Conservation (phyloP, 1,284 basidiomycete species). For the Omphalotus olearius region DNA sequence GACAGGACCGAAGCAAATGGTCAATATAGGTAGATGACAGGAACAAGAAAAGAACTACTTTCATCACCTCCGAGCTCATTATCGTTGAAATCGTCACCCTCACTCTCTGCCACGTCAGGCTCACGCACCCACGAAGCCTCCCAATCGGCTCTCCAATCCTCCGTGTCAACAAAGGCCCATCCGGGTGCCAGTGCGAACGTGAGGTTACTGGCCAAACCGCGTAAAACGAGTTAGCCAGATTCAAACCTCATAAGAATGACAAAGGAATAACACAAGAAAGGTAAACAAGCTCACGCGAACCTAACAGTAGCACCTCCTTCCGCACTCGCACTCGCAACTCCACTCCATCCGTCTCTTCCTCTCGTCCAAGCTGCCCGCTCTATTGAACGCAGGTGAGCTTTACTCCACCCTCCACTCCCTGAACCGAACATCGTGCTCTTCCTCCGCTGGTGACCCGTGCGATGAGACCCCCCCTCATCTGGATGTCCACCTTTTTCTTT, state of each 20-base stretch:
- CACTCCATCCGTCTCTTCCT: conserved; percentile 69
- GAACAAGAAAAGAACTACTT: conserved; percentile 23
- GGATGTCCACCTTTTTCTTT: not conserved
- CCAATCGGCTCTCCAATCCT: conserved; percentile 70
- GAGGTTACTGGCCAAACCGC: conserved; percentile 61
- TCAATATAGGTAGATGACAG: conserved; percentile 1
- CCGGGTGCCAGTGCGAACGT: conserved; percentile 67
- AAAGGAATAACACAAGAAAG: conserved; percentile 8
- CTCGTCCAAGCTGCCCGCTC: conserved; percentile 69
- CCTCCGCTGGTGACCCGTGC: conserved; percentile 1
- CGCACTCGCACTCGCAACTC: conserved; percentile 27
- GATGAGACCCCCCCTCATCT: no score
- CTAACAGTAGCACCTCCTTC: conserved; percentile 49
- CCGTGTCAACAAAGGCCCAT: conserved; percentile 69
- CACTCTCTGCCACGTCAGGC: not conserved
- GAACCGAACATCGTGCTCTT: conserved; percentile 5
- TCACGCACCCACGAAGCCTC: conserved; percentile 44
- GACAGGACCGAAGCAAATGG: conserved; percentile 1
- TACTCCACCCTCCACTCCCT: conserved; percentile 46
- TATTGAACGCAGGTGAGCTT: conserved; percentile 44
- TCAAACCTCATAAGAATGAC: not conserved
- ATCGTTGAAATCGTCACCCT: not conserved
- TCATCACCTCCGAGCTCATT: conserved; percentile 36
- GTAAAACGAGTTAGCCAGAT: no score
- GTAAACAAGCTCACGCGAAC: conserved; percentile 37